Base-by-base conservation (phyloP, 345 rosid species). In the Anacardium occidentale region DNA sequence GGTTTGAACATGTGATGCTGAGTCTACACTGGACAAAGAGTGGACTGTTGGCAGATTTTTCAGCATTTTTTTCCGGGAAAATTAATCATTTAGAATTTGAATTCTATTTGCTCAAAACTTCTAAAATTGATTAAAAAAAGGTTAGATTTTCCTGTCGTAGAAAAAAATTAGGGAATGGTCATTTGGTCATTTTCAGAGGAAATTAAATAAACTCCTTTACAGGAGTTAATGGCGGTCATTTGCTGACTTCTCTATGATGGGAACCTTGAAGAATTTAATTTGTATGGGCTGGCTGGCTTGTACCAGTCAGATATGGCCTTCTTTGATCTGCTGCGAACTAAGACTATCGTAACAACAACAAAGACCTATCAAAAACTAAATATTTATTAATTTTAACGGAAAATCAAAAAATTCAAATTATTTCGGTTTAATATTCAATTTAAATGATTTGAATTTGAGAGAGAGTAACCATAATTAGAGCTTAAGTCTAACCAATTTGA, bases 151-250 rank as follows among this genome's bases (percentile, higher is more conserved):
- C 14, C 53, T 8, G 22, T 14, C 51, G 40, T 54, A 17, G 18
- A 20, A 22, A n/a, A 55, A 32, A 13, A 48, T 70, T 70, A 52
- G 78, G 72, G 44, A 72, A 64, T 18, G 25, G 78, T 74, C 77
- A 42, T 69, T 74, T 18, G 25, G 78, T 74, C 77, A 42, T 69
- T 74, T 78, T 78, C 81, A 74, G 47, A 48, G 25, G 25, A 48
- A 59, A 32, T 21, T 53, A 42, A 5, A 58, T 21, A 50, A 13
- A 64, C 21, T 47, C 26, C 26, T 63, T 67, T 20, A 26, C 17
- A 72, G 37, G 48, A 0, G 32, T 11, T 37, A 29, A 48, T 17
- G 61, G 3, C 40, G 5, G 44, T 40, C 29, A 4, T 56, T 47
- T 47, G 37, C 61, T 47, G 12, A 3, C 32, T 26, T 55, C 6